Conservation (phyloP, 176 grass and related monocot genomes). For the Cocos nucifera region DNA sequence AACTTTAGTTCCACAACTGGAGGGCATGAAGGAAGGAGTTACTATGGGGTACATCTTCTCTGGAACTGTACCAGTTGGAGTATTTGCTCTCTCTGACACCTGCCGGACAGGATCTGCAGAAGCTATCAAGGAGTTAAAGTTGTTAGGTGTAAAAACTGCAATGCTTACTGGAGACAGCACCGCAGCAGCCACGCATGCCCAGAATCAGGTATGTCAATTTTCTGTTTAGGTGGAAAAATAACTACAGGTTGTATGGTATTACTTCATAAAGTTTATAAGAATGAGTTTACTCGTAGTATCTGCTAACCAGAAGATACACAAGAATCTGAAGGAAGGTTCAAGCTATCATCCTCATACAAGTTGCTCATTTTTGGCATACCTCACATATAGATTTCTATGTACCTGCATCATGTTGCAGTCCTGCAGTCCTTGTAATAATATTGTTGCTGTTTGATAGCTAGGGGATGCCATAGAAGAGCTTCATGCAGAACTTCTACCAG, state of each 20-base stretch:
- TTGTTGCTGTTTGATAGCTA: slow-evolving; percentile 37
- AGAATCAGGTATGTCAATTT: slow-evolving; percentile 61
- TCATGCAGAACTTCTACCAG: slow-evolving; percentile 72
- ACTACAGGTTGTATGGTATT: no score
- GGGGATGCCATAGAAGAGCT: slow-evolving; percentile 49
- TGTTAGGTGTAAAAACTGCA: slow-evolving; percentile 63
- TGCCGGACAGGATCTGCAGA: slow-evolving; percentile 75
- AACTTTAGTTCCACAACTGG: slow-evolving; percentile 48
- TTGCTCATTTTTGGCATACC: no score
- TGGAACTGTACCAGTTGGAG: slow-evolving; percentile 46
- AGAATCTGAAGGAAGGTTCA: no score
- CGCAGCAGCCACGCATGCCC: slow-evolving; percentile 52
- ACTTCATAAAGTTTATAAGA: no score
- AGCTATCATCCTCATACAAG: no score
- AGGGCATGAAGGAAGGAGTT: slow-evolving; percentile 46
- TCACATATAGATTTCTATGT: no score
- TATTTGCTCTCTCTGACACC: slow-evolving; percentile 75
- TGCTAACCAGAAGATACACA: no score
- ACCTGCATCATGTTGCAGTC: no score
- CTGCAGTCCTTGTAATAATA: no score
- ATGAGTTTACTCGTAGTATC: no score
- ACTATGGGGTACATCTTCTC: slow-evolving; percentile 53
- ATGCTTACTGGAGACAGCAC: slow-evolving; percentile 93
- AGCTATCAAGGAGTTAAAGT: slow-evolving; percentile 67
- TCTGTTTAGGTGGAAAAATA: neutral